Evolutionary conservation across 2,329 filamentous ascomycete species (phyloP), one percentile per base, ranked within the genome.

Genomic region (Fusarium pilosicola): DNA sequence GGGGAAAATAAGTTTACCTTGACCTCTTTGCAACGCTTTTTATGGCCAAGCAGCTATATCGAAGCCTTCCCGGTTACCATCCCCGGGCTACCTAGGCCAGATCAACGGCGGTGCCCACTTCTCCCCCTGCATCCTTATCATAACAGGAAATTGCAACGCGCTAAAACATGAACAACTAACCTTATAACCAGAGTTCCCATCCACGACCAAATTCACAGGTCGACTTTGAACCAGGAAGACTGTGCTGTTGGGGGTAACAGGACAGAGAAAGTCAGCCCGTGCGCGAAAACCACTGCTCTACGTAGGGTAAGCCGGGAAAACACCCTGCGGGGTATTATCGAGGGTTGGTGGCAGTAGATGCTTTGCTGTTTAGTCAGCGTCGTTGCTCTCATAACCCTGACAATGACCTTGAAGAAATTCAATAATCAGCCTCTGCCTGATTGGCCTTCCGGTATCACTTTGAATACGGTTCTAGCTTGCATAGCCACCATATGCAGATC

Each of bases 341-440:
- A 39, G 7, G 44, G 44, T 18, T 49, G 54, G 52, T 59, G 44
- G 61, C 61, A 64, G 54, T 54, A 64, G 44, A 63, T 64, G 17
- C 54, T 64, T 6, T 64, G 28, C 20, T 59, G 61, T 59, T 11
- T 30, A 6, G 6, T 64, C 36, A 64, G 61, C n/a, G 20, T 64
- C 11, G 20, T 58, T 6, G n/a, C 44, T 15, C 24, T 64, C 2
- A 9, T 42, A 38, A 18, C 13, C 36, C 36, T 64, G 7, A 20
- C 54, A 20, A 18, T 59, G 8, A 18, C 10, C 12, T n/a, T 49
- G 28, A 39, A 2, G 13, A 59, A 59, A 6, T 64, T 59, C 8
- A 22, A 64, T 13, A 22, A 42, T 5, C 7, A 64, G 12, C 54
- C 44, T 5, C 28, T 59, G 8, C 61, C 61, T 14, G 10, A 49